Conservation (phyloP, 2,329 filamentous ascomycete species). For the Xylaria multiplex region DNA sequence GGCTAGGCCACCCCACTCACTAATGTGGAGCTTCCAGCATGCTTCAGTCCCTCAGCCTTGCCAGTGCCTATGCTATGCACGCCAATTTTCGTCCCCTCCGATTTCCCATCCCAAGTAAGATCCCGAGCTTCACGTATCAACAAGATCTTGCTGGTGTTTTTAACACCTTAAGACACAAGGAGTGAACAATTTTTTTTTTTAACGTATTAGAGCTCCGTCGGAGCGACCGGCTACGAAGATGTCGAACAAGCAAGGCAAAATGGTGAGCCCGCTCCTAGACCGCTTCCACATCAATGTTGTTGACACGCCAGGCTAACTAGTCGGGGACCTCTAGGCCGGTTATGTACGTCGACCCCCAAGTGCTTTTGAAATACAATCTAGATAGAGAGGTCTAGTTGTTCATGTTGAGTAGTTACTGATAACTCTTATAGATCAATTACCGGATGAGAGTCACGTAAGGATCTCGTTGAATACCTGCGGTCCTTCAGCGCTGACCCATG, state of each 20-base stretch:
- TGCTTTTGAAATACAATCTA: constrained; percentile 37
- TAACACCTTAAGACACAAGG: constrained; percentile 38
- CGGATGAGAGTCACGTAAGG: constrained; percentile 88
- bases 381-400: constrained; percentile 32
- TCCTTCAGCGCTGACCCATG: constrained; percentile 30
- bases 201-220: constrained; percentile 54
- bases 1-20: constrained; percentile 24
- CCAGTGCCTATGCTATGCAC: constrained; percentile 38
- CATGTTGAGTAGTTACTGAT: constrained; percentile 42
- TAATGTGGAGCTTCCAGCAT: constrained; percentile 30
- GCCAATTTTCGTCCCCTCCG: constrained; percentile 54
- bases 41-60: constrained; percentile 44
- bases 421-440: constrained; percentile 85
- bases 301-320: constrained; percentile 70
- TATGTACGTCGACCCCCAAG: constrained; percentile 66
- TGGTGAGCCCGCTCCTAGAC: constrained; percentile 75
- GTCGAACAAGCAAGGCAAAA: constrained; percentile 98
- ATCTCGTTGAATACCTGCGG: constrained; percentile 15
- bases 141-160: constrained; percentile 53
- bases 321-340: constrained; percentile 68
- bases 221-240: constrained; percentile 62
- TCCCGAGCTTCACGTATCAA: constrained; percentile 52
- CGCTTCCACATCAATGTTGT: constrained; percentile 60
- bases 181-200: constrained; percentile 52
- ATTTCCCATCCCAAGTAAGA: constrained; percentile 54